Evolutionary conservation across 306 rosid species (phyloP).

Genomic region (Datisca glomerata): DNA sequence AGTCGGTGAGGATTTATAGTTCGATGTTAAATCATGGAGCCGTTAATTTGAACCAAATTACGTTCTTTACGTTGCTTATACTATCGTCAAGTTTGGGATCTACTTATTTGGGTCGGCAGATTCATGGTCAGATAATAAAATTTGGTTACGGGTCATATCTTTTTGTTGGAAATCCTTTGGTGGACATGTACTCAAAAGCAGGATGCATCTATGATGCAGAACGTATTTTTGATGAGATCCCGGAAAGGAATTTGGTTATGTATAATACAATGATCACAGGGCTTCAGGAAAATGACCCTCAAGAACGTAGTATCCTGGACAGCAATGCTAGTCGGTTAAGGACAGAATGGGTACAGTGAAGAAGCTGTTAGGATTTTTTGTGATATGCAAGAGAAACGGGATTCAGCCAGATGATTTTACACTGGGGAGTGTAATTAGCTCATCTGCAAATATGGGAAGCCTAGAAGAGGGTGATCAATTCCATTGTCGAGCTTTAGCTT

Average conservation of each 20-base stretch:
- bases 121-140: conserved; percentile 65
- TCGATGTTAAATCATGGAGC: conserved; percentile 42
- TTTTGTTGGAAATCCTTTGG: conserved; percentile 78
- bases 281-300: conserved; percentile 51
- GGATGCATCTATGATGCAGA: conserved; percentile 47
- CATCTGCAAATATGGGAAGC: conserved; percentile 89
- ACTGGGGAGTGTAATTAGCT: conserved; percentile 80
- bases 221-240: conserved; percentile 39
- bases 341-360: conserved; percentile 76
- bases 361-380: conserved; percentile 70
- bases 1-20: conserved; percentile 47
- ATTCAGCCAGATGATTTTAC: conserved; percentile 74
- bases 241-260: conserved; percentile 60
- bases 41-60: conserved; percentile 35
- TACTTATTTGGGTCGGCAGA: conserved; percentile 49
- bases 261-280: conserved; percentile 64
- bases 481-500: conserved; percentile 64
- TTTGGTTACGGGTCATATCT: conserved; percentile 56
- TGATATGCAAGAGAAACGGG: conserved; percentile 73
- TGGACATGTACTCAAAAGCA: conserved; percentile 67
- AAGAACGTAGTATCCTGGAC: conserved; percentile 94
- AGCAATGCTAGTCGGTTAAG: conserved; percentile 83
- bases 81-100: conserved; percentile 45
- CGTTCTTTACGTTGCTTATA: conserved; percentile 64
- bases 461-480: conserved; percentile 92